Evolutionary conservation across 2,329 filamentous ascomycete genomes (phyloP).

Genomic region (Cladorrhinum sp.): DNA sequence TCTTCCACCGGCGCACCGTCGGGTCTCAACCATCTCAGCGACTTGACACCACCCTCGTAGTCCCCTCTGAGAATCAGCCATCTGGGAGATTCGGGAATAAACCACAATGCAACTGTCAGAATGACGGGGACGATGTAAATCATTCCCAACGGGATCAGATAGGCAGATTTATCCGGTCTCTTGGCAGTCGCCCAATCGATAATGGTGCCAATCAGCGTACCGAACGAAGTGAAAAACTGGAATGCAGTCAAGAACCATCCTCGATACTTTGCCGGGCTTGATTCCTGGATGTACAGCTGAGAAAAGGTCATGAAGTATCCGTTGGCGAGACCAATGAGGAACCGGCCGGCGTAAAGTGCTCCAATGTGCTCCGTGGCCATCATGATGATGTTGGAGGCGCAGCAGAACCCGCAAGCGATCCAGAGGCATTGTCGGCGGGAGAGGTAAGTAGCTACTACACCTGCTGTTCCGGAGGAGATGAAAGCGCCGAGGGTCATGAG

Average conservation of each 20-base stretch:
- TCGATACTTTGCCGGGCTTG: constrained; percentile 31
- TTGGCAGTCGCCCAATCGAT: constrained; percentile 48
- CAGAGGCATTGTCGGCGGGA: constrained; percentile 39
- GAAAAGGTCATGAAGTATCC: constrained; percentile 55
- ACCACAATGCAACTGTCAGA: constrained; percentile 36
- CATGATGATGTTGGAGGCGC: constrained; percentile 54
- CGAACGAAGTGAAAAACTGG: constrained; percentile 33
- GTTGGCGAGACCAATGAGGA: constrained; percentile 55
- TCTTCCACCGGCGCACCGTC: constrained; percentile 30
- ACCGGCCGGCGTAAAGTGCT: constrained; percentile 52
- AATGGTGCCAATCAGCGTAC: constrained; percentile 43
- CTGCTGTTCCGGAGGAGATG: constrained; percentile 41
- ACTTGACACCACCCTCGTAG: constrained; percentile 33
- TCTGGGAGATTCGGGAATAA: constrained; percentile 41
- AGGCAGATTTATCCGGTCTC: constrained; percentile 36
- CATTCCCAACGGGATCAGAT: constrained; percentile 41
- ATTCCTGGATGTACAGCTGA: constrained; percentile 38
- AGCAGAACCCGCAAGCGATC: constrained; percentile 48
- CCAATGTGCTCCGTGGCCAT: constrained; percentile 53
- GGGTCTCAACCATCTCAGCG: constrained; percentile 38
- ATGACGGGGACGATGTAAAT: constrained; percentile 39
- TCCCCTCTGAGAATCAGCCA: constrained; percentile 39
- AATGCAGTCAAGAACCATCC: constrained; percentile 38
- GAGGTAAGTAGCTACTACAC: constrained; percentile 36
- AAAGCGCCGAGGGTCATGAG: constrained; percentile 49